These are phyloP conservation scores for Lentinula aciculospora DNA, from an alignment of 768 basidiomycete genomes.

Conservation along the genomic window DNA sequence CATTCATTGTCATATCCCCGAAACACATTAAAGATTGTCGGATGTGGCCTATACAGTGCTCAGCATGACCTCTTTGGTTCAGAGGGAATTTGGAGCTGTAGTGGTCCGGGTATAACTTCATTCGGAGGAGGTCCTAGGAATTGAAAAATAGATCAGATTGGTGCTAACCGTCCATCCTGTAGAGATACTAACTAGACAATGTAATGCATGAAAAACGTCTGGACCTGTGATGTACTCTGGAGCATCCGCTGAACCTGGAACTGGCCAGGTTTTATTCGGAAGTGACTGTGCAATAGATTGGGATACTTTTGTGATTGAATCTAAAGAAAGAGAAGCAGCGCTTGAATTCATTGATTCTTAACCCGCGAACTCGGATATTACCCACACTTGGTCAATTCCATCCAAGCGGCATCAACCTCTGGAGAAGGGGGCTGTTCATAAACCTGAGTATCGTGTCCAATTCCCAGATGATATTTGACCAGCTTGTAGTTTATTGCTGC, in stretches of 20 bases:
- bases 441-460: slow-evolving; percentile 10
- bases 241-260: slow-evolving; percentile 9
- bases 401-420: slow-evolving; percentile 15
- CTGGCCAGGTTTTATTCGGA: slow-evolving; percentile 15
- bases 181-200: slow-evolving; percentile 15
- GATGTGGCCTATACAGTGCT: slow-evolving; percentile 14
- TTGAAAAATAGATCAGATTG: background rate
- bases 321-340: too few species aligned
- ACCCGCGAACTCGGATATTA: slow-evolving; percentile 3
- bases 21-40: slow-evolving; percentile 14
- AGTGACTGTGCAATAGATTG: slow-evolving; percentile 11
- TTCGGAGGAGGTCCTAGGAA: slow-evolving; percentile 12
- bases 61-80: slow-evolving; percentile 6
- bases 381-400: slow-evolving; percentile 13
- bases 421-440: slow-evolving; percentile 12
- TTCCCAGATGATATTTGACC: slow-evolving; percentile 13
- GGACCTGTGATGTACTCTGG: slow-evolving; percentile 13
- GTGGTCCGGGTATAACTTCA: slow-evolving; percentile 8
- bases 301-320: slow-evolving; percentile 9
- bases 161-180: too few species aligned
- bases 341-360: background rate
- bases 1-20: slow-evolving; percentile 13
- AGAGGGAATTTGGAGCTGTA: slow-evolving; percentile 7
- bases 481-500: slow-evolving; percentile 9
- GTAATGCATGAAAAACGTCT: slow-evolving; percentile 17